Evolutionary conservation across 2,329 filamentous ascomycete genomes (phyloP), one percentile per base, ranked within the genome.

Genomic region (Sporothrix phasma): DNA sequence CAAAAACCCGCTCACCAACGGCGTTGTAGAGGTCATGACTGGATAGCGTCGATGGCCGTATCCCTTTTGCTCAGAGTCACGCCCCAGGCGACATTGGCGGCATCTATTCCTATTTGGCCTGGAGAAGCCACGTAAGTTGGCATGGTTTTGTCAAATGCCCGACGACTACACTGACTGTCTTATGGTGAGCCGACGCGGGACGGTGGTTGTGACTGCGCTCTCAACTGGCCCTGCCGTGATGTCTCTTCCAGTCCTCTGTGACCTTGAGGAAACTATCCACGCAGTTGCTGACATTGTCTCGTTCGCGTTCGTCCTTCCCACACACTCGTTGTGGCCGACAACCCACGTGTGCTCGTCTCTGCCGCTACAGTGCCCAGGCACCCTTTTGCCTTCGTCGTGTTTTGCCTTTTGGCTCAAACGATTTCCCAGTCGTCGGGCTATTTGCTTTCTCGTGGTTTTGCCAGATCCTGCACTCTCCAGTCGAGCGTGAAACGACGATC

Each of bases 371-470:
- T 34, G 47, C 26, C 2, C 11, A 10, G 26, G 24, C 43, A 19
- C 7, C n/a, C 17, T 56, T 51, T 26, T 29, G 54, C 34, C 37
- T 29, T 51, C 22, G 45, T 39, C 45, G 31, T 51, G 59, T 61
- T 61, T 61, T 51, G 59, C 45, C 59, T 61, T 37, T 22, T 39
- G 31, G 11, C 59, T 49, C 58, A 61, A 37, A 51, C 45, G 45
- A 41, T 34, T 22, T 53, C 34, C 46, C 45, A 62, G 46, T 19
- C 19, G 34, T 43, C 60, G 60, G 46, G 46, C 41, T 62, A 13
- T 62, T 53, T 62, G 17, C 31, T 43, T 31, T 45, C 45, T n/a
- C n/a, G n/a, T 46, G 22, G 24, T 31, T 53, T 62, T 51, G 59
- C 46, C 60, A 62, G 60, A 62, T 62, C 46, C 60, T 53, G 46